Evolutionary conservation across 192 early-diverging fungal genomes (phyloP), one percentile per base, ranked within the genome.

Genomic region (Umbelopsis ramanniana): DNA sequence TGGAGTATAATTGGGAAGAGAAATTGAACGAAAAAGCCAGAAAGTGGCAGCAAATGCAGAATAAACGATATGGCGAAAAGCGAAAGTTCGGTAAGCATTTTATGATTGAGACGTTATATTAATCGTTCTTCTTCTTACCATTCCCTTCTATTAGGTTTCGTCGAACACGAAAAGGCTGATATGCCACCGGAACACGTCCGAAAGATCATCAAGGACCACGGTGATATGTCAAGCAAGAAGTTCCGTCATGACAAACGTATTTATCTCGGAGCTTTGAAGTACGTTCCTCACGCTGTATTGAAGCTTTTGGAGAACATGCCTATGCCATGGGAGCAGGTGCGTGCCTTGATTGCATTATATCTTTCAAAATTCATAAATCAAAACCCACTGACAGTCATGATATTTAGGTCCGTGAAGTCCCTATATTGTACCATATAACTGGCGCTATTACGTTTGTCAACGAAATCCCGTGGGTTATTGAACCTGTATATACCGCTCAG

Each of bases 291-390:
- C 74, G 97, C 98, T 3, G 96, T 99, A 37, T 80, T 99, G 24
- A 99, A 99, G 80, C 87, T 99, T 71, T 77, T 99, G 72, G 96
- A 99, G 77, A 98, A 98, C 75, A 99, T 99, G 95, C 98, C 96
- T n/a, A 98, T 98, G 98, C 97, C 97, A 1, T 99, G 97, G 97
- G 97, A 99, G 84, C 96, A 98, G 73, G 93, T 89, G 14, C 89
- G 96, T 43, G 6, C 11, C 75, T 95, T 97, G 73, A 95, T 99
- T 17, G 89, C 91, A 4, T 94, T 96, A 29, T n/a, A 85, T 97
- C 35, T 98, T 97, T 82, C 98, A 92, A 97, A 46, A 96, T 94
- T 6, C 95, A 95, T 48, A 96, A 96, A 22, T 29, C 29, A 97
- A 97, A 68, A 96, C 96, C 0, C 96, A 83, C 94, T 97, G 50